Percentiles rank a stretch among this genome's conserved stretches.
Conservation (phyloP, 768 basidiomycete species). For the Mycena polygramma region DNA sequence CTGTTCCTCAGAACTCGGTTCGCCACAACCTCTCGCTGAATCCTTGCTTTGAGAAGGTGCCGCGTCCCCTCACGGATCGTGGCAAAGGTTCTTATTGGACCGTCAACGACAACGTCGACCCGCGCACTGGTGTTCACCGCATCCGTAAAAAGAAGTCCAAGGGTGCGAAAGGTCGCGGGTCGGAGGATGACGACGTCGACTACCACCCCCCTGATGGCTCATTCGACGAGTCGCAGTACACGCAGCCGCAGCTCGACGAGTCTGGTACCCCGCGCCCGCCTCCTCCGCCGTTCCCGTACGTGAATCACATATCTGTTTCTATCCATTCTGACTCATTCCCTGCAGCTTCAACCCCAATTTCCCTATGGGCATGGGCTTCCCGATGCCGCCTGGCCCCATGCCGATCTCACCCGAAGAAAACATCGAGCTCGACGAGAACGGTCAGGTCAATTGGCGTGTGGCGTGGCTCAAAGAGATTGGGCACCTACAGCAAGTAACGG, state of each 20-base stretch:
- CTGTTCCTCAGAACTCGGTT: conserved; percentile 78
- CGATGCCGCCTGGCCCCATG: conserved; percentile 63
- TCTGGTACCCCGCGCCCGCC: conserved; percentile 58
- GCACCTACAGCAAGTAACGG: conserved; percentile 80
- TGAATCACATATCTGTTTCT: conserved; percentile 36
- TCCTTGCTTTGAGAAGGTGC: conserved; percentile 92
- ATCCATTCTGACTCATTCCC: conserved; percentile 23
- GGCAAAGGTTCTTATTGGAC: conserved; percentile 96
- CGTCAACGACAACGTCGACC: conserved; percentile 90
- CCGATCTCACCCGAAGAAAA: conserved; percentile 75
- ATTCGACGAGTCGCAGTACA: conserved; percentile 68
- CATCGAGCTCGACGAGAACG: conserved; percentile 81
- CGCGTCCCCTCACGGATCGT: conserved; percentile 91
- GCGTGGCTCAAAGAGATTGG: conserved; percentile 87
- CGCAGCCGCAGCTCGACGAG: conserved; percentile 34
- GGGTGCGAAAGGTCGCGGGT: conserved; percentile 60
- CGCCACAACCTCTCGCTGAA: conserved; percentile 92
- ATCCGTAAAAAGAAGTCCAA: conserved; percentile 90
- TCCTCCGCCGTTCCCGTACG: conserved; percentile 74
- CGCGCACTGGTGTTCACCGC: conserved; percentile 89
- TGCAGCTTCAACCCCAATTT: conserved; percentile 82
- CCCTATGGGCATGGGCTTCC: conserved; percentile 77
- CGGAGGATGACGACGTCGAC: conserved; percentile 75
- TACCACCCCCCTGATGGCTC: conserved; percentile 67
- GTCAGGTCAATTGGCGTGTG: conserved; percentile 83